Evolutionary conservation across 75 land plant genomes (phyloP).

Genomic region (Selaginella tamariscina): DNA sequence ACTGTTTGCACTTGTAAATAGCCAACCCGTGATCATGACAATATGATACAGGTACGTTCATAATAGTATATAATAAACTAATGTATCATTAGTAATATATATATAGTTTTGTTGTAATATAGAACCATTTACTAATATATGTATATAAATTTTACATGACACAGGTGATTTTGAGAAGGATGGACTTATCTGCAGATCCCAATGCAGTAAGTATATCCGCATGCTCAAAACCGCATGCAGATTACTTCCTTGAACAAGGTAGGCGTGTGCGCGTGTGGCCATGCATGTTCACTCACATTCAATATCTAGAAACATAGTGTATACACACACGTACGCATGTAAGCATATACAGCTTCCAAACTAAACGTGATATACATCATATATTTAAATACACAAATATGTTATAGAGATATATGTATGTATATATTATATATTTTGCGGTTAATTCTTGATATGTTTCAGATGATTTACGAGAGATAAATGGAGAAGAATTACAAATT

Average conservation of each 20-base stretch:
- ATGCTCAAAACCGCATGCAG: neutral
- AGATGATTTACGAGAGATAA: constrained; percentile 17
- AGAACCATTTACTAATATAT: no score
- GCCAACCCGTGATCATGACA: constrained; percentile 23
- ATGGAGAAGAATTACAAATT: constrained; percentile 38
- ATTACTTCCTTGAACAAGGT: neutral
- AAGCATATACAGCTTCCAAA: no score
- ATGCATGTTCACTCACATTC: no score
- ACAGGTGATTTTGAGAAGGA: constrained; percentile 46
- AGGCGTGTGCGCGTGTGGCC: neutral
- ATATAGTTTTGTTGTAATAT: no score
- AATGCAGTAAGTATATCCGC: constrained; percentile 72
- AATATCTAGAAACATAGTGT: no score
- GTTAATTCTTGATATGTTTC: neutral
- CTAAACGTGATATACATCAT: no score
- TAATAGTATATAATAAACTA: no score
- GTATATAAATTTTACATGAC: no score
- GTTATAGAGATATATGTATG: neutral
- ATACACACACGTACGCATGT: no score
- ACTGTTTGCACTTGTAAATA: constrained; percentile 42
- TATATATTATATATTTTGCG: neutral
- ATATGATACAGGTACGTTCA: constrained; percentile 38
- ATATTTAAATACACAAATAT: no score
- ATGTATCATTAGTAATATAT: no score
- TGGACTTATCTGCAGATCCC: constrained; percentile 46